A percentile compares a stretch with the other conserved stretches of the same genome.
Conservation (phyloP, 805 yeast species). For the Cyberlindnera xishuangbannaensis region DNA sequence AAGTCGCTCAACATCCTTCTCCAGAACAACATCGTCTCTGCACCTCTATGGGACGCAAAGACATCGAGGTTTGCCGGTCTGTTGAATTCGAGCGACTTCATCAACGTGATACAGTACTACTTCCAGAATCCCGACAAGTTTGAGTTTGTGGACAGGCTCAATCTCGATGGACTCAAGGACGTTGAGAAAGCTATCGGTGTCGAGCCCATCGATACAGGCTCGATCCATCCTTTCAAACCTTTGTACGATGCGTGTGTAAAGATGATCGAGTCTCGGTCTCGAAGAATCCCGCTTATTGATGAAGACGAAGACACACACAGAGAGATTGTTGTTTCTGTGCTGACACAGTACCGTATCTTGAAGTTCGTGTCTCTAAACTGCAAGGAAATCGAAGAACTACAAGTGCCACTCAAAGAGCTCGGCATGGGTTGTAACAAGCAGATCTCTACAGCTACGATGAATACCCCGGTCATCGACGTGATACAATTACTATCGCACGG, state of each 20-base stretch:
- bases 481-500: constrained; percentile 73
- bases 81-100: constrained; percentile 85
- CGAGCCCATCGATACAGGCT: constrained; percentile 75
- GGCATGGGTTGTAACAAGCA: constrained; percentile 51
- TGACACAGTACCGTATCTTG: constrained; percentile 92
- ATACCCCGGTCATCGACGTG: constrained; percentile 90
- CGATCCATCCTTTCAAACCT: constrained; percentile 86
- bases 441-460: constrained; percentile 79
- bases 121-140: constrained; percentile 84
- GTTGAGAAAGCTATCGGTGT: constrained; percentile 86
- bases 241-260: constrained; percentile 88
- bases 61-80: constrained; percentile 91
- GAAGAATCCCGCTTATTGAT: constrained; percentile 92
- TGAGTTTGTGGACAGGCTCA: constrained; percentile 80
- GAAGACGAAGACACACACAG: constrained; percentile 87
- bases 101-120: constrained; percentile 92
- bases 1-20: constrained; percentile 83
- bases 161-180: constrained; percentile 77
- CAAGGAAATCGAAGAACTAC: constrained; percentile 81
- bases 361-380: constrained; percentile 95
- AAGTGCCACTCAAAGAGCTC: constrained; percentile 68
- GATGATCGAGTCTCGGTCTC: constrained; percentile 83
- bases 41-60: constrained; percentile 93
- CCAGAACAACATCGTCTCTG: constrained; percentile 92
- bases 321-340: constrained; percentile 90